Evolutionary conservation across 129 eudicot genomes (phyloP).

Genomic region (Scalesia atractyloides): DNA sequence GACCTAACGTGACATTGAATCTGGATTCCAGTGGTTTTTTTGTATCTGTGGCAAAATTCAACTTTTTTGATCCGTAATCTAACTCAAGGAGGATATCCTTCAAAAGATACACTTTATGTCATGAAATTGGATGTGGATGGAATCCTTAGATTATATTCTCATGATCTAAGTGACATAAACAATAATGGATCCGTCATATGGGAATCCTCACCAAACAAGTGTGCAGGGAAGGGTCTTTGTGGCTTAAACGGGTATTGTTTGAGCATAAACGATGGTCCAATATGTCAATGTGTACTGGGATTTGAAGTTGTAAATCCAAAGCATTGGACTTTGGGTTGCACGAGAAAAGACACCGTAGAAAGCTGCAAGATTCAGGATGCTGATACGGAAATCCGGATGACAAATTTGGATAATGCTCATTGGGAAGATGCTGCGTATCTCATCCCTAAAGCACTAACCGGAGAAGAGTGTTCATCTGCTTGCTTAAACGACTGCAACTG

Average conservation of each 20-base stretch:
- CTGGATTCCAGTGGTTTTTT: conserved; percentile 39
- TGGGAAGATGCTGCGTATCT: conserved; percentile 41
- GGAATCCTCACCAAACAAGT: conserved; percentile 19
- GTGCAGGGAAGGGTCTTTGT: conserved; percentile 37
- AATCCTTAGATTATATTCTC: conserved; percentile 41
- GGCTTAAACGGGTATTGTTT: conserved; percentile 40
- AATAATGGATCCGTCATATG: conserved; percentile 28
- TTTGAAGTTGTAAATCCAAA: conserved; percentile 21
- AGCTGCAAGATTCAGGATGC: conserved; percentile 27
- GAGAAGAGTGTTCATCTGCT: conserved; percentile 34
- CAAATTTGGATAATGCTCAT: not conserved
- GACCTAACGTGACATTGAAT: conserved; percentile 37
- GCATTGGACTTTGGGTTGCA: conserved; percentile 34
- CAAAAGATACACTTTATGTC: conserved; percentile 21
- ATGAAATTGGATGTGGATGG: conserved; percentile 50
- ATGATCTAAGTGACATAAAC: not conserved
- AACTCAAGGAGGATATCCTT: conserved; percentile 27
- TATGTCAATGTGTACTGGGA: conserved; percentile 46
- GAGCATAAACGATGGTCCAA: not conserved
- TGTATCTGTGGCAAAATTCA: conserved; percentile 35
- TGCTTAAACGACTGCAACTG: conserved; percentile 47
- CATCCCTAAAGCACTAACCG: not conserved
- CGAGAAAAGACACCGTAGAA: conserved; percentile 29
- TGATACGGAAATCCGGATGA: conserved; percentile 7
- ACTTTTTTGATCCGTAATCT: conserved; percentile 15